These are phyloP conservation scores for Colletotrichum kahawae DNA, from an alignment of 2,329 filamentous ascomycete genomes.

Conservation along the genomic window DNA sequence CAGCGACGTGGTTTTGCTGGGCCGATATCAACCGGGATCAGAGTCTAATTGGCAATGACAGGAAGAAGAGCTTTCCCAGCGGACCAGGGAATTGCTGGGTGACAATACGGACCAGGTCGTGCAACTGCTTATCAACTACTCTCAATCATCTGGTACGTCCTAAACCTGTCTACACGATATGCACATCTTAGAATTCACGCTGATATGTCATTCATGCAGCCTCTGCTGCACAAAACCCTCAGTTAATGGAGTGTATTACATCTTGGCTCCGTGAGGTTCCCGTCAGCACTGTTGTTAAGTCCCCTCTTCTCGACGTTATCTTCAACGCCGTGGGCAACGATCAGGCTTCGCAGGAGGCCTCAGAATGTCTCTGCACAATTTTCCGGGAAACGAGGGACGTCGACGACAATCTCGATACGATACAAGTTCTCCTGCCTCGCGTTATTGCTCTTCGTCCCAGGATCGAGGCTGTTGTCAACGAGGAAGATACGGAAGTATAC, in stretches of 20 bases:
- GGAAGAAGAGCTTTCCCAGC: conserved; percentile 91
- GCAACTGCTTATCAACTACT: conserved; percentile 85
- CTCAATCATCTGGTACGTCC: conserved; percentile 83
- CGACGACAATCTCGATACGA: conserved; percentile 84
- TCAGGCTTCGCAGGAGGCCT: conserved; percentile 81
- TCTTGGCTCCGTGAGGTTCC: conserved; percentile 97
- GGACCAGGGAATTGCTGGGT: conserved; percentile 87
- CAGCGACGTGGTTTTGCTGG: conserved; percentile 38
- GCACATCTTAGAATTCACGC: background rate
- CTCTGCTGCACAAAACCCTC: conserved; percentile 81
- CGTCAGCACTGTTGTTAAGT: conserved; percentile 80
- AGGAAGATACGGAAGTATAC: conserved; percentile 85
- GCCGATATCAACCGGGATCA: conserved; percentile 41
- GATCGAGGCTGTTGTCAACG: conserved; percentile 75
- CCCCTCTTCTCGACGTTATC: conserved; percentile 81
- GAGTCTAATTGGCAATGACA: conserved; percentile 61
- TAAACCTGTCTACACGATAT: background rate
- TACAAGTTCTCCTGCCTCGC: conserved; percentile 82
- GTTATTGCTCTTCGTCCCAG: conserved; percentile 78
- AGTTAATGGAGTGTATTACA: conserved; percentile 92
- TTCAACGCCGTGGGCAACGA: conserved; percentile 79
- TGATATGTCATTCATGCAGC: conserved; percentile 47
- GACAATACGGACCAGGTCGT: conserved; percentile 91
- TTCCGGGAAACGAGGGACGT: conserved; percentile 93
- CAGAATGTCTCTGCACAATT: conserved; percentile 91